Base-by-base conservation (phyloP, 108 stramenopile species). In the Skeletonema tropicum region DNA sequence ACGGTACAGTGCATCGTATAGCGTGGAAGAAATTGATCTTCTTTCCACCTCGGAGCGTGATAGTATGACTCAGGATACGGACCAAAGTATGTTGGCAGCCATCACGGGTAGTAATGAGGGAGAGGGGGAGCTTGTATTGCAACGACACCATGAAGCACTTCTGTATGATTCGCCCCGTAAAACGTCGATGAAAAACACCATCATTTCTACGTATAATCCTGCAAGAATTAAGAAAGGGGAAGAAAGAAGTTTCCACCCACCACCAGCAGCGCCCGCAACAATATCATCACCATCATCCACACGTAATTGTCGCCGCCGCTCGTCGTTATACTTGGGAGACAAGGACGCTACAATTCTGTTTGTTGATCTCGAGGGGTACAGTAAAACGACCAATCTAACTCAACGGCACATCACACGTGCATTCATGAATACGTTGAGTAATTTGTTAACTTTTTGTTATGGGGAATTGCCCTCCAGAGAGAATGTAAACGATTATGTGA, bases 301-400 rank as follows among this genome's bases (percentile, higher is more conserved):
- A 11, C 52, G 19, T n/a, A 55, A 23, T n/a, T 23, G 52, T 9
- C 52, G 52, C 23, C 52, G 52, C 10, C 52, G 52, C 23, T 55
- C 23, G 0, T 55, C 52, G 4, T 55, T 55, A 0, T 9, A 21
- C 23, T 55, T 55, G 52, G 52, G 21, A 55, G 52, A 55, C n/a
- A 6, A 19, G 10, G 23, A 55, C 23, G 52, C 52, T 6, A 57
- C 64, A 35, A 72, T 73, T 26, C 70, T 77, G 0, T 77, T 77
- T 48, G 71, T 77, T 42, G 71, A 77, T 32, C 60, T 77, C 5
- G 76, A 72, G 26, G 71, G 76, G 1, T 77, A 77, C 29, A 64
- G 62, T 13, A 71, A 71, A 57, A 57, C 70, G 15, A 60, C 70
- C 32, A 71, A 77, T 39, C 13, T 64, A 63, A 49, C 52, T 35